A percentile compares a stretch with the other conserved stretches of the same genome.
These are phyloP conservation scores for Coniochaeta pulveracea DNA, from an alignment of 2,329 filamentous ascomycete genomes.

Conservation along the genomic window DNA sequence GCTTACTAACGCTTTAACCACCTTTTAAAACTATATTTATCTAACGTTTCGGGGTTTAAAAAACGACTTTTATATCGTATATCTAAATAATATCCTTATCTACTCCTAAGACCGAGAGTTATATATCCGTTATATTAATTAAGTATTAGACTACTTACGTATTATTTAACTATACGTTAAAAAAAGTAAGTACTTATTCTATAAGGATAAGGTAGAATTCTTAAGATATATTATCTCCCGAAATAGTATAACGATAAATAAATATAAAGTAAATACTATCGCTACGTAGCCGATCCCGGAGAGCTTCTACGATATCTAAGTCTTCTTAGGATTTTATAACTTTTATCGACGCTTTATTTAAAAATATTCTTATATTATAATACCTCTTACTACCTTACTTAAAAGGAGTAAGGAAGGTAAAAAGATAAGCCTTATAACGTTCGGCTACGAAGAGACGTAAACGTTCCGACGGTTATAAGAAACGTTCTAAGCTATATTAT, in stretches of 20 bases:
- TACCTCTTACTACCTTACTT: not conserved
- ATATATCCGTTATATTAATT: not conserved
- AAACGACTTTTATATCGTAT: slow-evolving; percentile 6
- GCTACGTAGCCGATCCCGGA: not conserved
- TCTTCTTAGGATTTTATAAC: slow-evolving; percentile 11
- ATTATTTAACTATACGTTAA: not conserved
- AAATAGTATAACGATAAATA: not conserved
- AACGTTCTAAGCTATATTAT: not conserved
- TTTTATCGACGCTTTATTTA: slow-evolving; percentile 10
- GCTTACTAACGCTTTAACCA: slow-evolving; percentile 10
- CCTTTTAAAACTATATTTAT: slow-evolving; percentile 9
- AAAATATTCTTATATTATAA: not conserved
- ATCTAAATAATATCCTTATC: slow-evolving; percentile 8
- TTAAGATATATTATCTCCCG: not conserved
- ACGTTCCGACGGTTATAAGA: not conserved
- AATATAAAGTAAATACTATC: not conserved
- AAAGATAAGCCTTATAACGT: not conserved
- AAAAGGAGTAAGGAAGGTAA: not conserved
- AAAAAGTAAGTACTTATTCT: not conserved
- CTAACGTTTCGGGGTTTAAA: not conserved
- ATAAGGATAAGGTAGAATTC: not conserved
- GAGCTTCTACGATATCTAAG: slow-evolving; percentile 7
- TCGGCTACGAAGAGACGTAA: not conserved
- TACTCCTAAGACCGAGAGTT: slow-evolving; percentile 1
- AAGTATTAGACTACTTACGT: not conserved